Evolutionary conservation across 345 rosid species (phyloP).

Genomic region (Acer negundo): DNA sequence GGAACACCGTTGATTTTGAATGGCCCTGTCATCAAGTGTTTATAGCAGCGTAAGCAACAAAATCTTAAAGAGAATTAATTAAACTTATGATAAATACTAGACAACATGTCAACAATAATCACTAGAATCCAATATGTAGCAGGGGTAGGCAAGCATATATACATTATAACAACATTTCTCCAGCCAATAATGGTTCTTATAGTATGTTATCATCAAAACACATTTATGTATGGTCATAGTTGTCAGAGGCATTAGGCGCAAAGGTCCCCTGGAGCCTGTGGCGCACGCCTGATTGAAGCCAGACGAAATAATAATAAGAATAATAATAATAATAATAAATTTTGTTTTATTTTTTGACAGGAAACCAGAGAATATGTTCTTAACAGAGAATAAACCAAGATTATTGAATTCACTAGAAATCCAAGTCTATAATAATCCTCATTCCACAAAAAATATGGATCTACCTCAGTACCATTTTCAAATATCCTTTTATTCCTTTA

Average conservation of each 20-base stretch:
- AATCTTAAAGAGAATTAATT: background rate
- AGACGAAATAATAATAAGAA: too few species aligned
- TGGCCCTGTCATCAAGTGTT: constrained; percentile 47
- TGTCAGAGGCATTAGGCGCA: too few species aligned
- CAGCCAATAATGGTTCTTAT: background rate
- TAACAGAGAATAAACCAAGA: background rate
- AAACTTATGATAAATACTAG: background rate
- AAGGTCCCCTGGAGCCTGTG: too few species aligned
- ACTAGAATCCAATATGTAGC: background rate
- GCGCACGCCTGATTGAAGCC: too few species aligned
- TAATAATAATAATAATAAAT: too few species aligned
- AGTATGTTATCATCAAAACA: background rate
- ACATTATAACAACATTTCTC: background rate
- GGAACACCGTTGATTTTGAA: constrained; percentile 83
- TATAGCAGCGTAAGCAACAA: background rate
- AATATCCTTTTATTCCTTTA: too few species aligned
- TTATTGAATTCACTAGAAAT: background rate
- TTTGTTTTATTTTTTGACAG: too few species aligned
- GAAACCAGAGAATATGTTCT: too few species aligned
- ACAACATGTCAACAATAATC: background rate
- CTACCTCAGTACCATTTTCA: too few species aligned
- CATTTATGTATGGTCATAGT: background rate
- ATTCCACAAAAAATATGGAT: too few species aligned
- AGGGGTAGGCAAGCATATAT: background rate
- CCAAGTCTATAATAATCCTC: background rate